Conservation (phyloP, 2,329 filamentous ascomycete species). For the Pseudopyricularia javanii region DNA sequence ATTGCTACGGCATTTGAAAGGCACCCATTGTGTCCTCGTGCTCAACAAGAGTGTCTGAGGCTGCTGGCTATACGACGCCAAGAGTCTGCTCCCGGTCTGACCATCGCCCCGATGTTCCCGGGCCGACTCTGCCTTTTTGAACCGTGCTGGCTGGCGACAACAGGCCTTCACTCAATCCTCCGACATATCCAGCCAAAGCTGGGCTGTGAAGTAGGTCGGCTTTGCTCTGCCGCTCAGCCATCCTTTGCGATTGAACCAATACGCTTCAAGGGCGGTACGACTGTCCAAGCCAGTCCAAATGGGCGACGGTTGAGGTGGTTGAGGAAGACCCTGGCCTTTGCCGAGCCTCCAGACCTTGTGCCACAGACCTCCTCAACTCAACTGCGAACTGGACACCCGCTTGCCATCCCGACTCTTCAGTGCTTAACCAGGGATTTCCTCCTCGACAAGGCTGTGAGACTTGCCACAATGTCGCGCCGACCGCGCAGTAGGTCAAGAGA, state of each 20-base stretch:
- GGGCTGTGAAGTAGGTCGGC: background rate
- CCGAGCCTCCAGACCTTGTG: background rate
- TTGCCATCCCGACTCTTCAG: background rate
- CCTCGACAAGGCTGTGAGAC: background rate
- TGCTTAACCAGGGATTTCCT: background rate
- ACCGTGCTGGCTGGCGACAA: background rate
- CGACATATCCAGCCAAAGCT: background rate
- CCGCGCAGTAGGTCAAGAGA: background rate
- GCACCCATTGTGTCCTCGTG: constrained; percentile 1
- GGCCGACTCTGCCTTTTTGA: constrained; percentile 1
- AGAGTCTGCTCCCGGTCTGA: constrained; percentile 13
- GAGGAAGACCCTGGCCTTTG: background rate
- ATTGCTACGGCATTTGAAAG: constrained; percentile 26
- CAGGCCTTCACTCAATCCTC: constrained; percentile 8
- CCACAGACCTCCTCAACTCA: background rate
- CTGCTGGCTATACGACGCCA: constrained; percentile 25
- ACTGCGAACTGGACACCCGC: background rate
- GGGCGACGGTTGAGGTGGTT: background rate
- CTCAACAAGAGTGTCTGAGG: constrained; percentile 28
- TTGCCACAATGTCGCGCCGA: background rate
- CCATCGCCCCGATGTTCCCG: constrained; percentile 14
- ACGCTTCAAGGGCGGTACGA: background rate
- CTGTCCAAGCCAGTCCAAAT: background rate
- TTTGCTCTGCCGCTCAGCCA: background rate
- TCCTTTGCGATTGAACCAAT: background rate